phyloP scores from a whole-genome alignment of 495 filamentous ascomycete genomes.

The Tuber aestivum region DNA sequence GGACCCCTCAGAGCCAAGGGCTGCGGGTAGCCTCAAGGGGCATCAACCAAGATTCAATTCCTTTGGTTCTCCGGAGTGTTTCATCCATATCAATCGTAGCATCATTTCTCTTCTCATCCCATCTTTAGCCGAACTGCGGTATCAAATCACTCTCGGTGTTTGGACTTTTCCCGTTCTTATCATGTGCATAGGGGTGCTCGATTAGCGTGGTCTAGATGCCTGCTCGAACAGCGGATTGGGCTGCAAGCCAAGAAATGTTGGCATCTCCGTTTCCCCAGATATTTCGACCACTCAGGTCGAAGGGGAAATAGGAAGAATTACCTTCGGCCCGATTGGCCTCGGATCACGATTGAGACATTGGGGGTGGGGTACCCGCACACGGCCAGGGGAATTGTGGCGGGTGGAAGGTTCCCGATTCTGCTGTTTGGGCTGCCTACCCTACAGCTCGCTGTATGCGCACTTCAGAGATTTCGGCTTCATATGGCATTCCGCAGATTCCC shows the following conservation, averaged over 20 bases:
- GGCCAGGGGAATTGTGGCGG: not conserved
- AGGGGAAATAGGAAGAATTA: not conserved
- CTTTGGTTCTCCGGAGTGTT: not conserved
- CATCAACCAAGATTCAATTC: not conserved
- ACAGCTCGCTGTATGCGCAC: not conserved
- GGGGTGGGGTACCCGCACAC: not conserved
- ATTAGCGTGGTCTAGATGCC: conserved; percentile 1
- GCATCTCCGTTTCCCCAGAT: not conserved
- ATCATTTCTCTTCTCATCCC: conserved; percentile 2
- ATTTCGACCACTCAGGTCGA: not conserved
- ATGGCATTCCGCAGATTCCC: not conserved
- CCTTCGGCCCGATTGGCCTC: not conserved
- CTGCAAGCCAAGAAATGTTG: conserved; percentile 3
- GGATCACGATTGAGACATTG: not conserved
- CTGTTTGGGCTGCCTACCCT: not conserved
- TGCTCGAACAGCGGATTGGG: not conserved
- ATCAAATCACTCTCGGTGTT: not conserved
- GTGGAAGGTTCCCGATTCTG: not conserved
- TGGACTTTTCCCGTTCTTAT: not conserved
- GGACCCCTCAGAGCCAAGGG: not conserved
- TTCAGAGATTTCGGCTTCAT: not conserved
- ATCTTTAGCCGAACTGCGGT: not conserved
- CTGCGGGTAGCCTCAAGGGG: not conserved
- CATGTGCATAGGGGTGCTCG: not conserved
- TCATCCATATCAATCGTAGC: not conserved